These are phyloP conservation scores for Russula griseocarnosa DNA, from an alignment of 768 basidiomycete species.

Conservation along the genomic window DNA sequence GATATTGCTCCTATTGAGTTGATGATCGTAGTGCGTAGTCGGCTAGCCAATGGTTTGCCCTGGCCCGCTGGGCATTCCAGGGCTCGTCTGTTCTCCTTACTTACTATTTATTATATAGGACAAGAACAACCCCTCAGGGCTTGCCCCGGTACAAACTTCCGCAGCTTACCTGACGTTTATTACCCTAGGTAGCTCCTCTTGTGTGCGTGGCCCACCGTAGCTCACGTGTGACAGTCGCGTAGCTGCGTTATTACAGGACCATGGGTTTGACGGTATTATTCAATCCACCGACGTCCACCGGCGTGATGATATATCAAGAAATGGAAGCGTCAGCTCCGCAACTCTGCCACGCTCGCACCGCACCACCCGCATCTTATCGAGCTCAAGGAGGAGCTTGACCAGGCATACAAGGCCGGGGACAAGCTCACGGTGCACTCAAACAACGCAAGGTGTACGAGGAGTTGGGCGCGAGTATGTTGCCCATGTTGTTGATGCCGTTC, in stretches of 20 bases:
- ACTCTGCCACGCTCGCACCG: too few relatives aligned
- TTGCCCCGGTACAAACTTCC: slow-evolving; percentile 8
- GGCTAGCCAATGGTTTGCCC: not conserved
- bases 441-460: too few relatives aligned
- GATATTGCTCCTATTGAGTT: slow-evolving; percentile 25
- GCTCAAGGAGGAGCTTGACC: too few relatives aligned
- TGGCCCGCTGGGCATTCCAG: not conserved
- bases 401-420: too few relatives aligned
- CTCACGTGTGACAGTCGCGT: slow-evolving; percentile 18
- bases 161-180: slow-evolving; percentile 19
- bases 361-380: too few relatives aligned
- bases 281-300: slow-evolving; percentile 16
- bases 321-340: slow-evolving; percentile 19
- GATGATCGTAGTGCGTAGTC: slow-evolving; percentile 18
- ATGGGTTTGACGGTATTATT: slow-evolving; percentile 25
- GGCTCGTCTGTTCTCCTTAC: not conserved
- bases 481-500: too few relatives aligned
- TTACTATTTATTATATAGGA: slow-evolving; percentile 7
- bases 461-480: too few relatives aligned
- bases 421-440: too few relatives aligned
- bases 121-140: not conserved
- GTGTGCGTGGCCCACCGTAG: not conserved
- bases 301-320: slow-evolving; percentile 1
- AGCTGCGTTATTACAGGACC: slow-evolving; percentile 16
- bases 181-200: slow-evolving; percentile 17